Conservation (phyloP, 768 basidiomycete species). For the Trichaptum fuscoviolaceum region DNA sequence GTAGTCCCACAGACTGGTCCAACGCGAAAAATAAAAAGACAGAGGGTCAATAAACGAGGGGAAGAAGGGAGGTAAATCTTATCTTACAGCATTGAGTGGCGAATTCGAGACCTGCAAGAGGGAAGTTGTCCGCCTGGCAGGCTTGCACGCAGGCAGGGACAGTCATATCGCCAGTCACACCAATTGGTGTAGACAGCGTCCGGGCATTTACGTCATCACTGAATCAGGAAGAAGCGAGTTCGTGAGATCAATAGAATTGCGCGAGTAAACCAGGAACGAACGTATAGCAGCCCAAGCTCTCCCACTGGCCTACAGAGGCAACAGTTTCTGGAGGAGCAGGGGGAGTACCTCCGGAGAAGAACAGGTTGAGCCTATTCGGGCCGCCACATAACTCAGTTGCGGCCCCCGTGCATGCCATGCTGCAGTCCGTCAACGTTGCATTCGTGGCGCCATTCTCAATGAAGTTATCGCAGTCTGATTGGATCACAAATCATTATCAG, state of each 20-base stretch:
- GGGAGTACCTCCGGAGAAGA: constrained; percentile 54
- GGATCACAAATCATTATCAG: constrained; percentile 7
- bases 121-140: constrained; percentile 51
- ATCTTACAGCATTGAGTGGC: constrained; percentile 51
- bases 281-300: constrained; percentile 73
- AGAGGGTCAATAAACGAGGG: constrained; percentile 10
- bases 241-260: constrained; percentile 3
- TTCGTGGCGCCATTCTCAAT: constrained; percentile 42
- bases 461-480: constrained; percentile 57
- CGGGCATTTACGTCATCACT: constrained; percentile 11
- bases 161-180: constrained; percentile 40
- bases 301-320: constrained; percentile 56
- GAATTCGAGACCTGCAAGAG: constrained; percentile 35
- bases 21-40: constrained; percentile 12
- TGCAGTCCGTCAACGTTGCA: constrained; percentile 49
- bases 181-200: constrained; percentile 8
- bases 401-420: constrained; percentile 57
- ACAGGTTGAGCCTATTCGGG: constrained; percentile 53
- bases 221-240: background rate
- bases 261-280: constrained; percentile 24
- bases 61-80: background rate
- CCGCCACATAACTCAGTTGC: constrained; percentile 56
- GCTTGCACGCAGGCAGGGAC: constrained; percentile 54
- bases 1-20: constrained; percentile 44
- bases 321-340: constrained; percentile 51